Conservation (phyloP, 257 asterid genomes). For the Eustoma russellianum region DNA sequence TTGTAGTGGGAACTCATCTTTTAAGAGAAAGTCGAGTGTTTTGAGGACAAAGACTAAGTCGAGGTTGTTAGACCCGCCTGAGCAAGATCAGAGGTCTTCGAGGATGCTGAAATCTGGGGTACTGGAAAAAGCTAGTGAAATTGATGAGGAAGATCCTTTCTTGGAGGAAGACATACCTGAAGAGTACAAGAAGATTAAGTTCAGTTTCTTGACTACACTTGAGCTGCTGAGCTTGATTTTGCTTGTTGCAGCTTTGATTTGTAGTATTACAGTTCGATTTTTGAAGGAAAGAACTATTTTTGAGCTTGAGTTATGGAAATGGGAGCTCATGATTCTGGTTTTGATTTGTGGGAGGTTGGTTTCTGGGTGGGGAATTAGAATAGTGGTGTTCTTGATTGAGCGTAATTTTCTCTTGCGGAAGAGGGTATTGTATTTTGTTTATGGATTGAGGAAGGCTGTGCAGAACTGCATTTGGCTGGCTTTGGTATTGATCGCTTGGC, state of each 20-base stretch:
- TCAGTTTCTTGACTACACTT: slow-evolving; percentile 30
- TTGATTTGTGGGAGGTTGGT: slow-evolving; percentile 68
- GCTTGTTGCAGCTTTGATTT: slow-evolving; percentile 39
- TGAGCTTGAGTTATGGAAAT: slow-evolving; percentile 58
- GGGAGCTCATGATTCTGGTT: slow-evolving; percentile 73
- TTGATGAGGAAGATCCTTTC: slow-evolving; percentile 83
- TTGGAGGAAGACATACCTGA: slow-evolving; percentile 73
- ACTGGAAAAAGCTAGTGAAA: slow-evolving; percentile 37
- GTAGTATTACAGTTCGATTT: slow-evolving; percentile 31
- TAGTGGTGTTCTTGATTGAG: slow-evolving; percentile 57
- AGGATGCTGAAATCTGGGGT: slow-evolving; percentile 36
- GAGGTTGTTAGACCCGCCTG: slow-evolving; percentile 66
- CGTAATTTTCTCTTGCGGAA: slow-evolving; percentile 57
- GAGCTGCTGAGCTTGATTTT: slow-evolving; percentile 53
- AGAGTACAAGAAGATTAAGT: slow-evolving; percentile 53
- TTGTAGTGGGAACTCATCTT: slow-evolving; percentile 50
- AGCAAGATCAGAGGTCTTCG: slow-evolving; percentile 27
- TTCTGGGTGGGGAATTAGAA: slow-evolving; percentile 72
- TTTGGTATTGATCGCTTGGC: slow-evolving; percentile 77
- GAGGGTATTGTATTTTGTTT: slow-evolving; percentile 71
- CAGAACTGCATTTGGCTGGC: slow-evolving; percentile 82
- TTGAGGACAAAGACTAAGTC: slow-evolving; percentile 48
- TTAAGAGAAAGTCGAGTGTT: slow-evolving; percentile 42
- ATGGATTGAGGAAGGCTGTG: slow-evolving; percentile 71
- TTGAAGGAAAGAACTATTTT: slow-evolving; percentile 21